Evolutionary conservation across 768 basidiomycete genomes (phyloP).

Genomic region (Collybiopsis confluens): DNA sequence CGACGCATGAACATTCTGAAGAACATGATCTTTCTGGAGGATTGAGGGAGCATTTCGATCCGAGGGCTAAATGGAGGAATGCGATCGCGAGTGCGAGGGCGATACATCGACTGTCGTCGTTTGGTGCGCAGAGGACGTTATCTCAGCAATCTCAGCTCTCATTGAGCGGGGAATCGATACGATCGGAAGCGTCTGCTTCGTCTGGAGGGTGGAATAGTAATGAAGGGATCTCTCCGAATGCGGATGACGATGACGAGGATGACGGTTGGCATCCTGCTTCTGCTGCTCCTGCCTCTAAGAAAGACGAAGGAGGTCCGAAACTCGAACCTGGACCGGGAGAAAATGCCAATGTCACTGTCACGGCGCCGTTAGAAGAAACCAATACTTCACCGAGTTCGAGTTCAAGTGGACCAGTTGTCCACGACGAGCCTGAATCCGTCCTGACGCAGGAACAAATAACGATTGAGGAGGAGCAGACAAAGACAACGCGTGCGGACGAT

Average conservation of each 20-base stretch:
- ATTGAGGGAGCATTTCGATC: slow-evolving; percentile 79
- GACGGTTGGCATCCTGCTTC: slow-evolving; percentile 1
- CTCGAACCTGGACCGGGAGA: slow-evolving; percentile 22
- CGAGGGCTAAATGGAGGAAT: slow-evolving; percentile 66
- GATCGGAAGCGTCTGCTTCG: background rate
- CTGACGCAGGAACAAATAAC: background rate
- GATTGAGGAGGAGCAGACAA: background rate
- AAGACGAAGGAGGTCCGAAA: background rate
- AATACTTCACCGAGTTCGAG: background rate
- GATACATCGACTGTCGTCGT: slow-evolving; percentile 31
- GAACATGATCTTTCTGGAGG: slow-evolving; percentile 74
- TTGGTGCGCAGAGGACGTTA: slow-evolving; percentile 5
- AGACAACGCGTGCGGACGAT: slow-evolving; percentile 23
- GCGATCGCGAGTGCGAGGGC: slow-evolving; percentile 57
- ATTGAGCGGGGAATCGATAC: slow-evolving; percentile 2
- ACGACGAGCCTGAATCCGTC: background rate
- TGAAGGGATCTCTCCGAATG: background rate
- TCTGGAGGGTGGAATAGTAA: background rate
- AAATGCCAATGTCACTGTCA: slow-evolving; percentile 39
- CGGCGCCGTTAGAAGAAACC: background rate
- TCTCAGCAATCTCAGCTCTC: background rate
- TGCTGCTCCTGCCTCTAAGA: background rate
- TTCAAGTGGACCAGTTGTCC: background rate
- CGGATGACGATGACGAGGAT: slow-evolving; percentile 4
- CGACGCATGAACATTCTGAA: slow-evolving; percentile 54